Base-by-base conservation (phyloP, 805 yeast species). In the Komagataella ulmi region DNA sequence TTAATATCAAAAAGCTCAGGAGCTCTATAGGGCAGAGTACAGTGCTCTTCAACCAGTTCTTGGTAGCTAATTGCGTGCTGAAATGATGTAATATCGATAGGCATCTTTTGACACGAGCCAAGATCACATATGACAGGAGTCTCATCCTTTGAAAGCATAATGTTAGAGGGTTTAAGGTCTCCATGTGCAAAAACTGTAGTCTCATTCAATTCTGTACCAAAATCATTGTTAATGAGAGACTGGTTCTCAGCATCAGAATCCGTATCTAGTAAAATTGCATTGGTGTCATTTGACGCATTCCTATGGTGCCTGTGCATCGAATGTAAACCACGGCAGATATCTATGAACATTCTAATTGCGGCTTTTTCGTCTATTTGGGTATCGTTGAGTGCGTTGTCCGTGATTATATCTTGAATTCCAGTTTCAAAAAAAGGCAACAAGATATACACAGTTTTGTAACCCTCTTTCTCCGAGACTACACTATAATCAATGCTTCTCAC, bases 91-190 rank as follows among this genome's bases (percentile, higher is more conserved):
- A 85, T 72, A 2, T 66, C 59, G 2, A 79, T 60, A 3, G 83
- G 69, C 0, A 95, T 91, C 53, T 71, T 75, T 4, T 81, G 66
- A 59, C 91, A 83, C 6, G 93, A 83, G 6, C 97, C 96, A 52
- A 90, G 68, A 61, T 91, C 97, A 58, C 86, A 82, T 46, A 91
- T 69, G 6, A 90, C 88, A 0, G 95, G 95, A 12, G 76, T 63
- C 2, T 88, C 88, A 54, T 81, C 85, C 47, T 80, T 76, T 0
- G 86, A 74, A 4, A 89, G 67, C 90, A 90, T 83, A 17, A 89
- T 78, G 61, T 88, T 90, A 2, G 93, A 95, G 0, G 97, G 97
- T 61, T 88, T 90, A 52, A 90, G 68, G 63, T 90, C 97, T 52
- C 89, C 68, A 64, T 90, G 97, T 0, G 96, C 91, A 63, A 77